Evolutionary conservation across 129 eudicot genomes (phyloP).

Genomic region (Lactuca saligna): DNA sequence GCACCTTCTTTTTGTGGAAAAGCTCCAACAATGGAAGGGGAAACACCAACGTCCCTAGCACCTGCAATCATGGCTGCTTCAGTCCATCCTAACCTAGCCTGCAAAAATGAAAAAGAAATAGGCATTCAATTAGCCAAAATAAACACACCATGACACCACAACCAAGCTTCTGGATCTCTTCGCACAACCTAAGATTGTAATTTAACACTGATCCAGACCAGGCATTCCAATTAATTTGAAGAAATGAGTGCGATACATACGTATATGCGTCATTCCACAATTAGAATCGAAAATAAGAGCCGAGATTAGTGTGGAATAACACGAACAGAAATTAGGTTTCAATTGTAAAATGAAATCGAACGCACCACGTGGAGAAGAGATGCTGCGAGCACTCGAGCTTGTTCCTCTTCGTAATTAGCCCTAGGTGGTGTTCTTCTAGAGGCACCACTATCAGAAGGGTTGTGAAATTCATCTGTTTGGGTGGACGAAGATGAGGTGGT

Average conservation of each 20-base stretch:
- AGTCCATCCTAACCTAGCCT: constrained; percentile 80
- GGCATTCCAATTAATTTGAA: neutral
- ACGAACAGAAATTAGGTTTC: neutral
- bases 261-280: neutral
- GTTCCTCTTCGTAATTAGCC: constrained; percentile 60
- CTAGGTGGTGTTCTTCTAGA: constrained; percentile 33
- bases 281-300: neutral
- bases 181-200: neutral
- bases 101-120: constrained; percentile 16
- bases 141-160: too few relatives aligned
- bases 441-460: constrained; percentile 3
- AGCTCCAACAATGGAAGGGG: constrained; percentile 93
- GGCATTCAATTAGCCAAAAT: neutral
- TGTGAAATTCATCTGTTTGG: constrained; percentile 19
- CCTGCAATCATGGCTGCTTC: constrained; percentile 97
- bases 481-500: constrained; percentile 20
- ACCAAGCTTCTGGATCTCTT: neutral
- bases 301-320: neutral
- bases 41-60: constrained; percentile 80
- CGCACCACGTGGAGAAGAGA: constrained; percentile 76
- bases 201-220: neutral
- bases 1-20: constrained; percentile 91
- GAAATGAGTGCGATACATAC: neutral
- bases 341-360: neutral
- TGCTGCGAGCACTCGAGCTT: constrained; percentile 73